These are phyloP conservation scores for Hyphodiscus hymeniophilus DNA, from an alignment of 495 filamentous ascomycete genomes.

Conservation along the genomic window DNA sequence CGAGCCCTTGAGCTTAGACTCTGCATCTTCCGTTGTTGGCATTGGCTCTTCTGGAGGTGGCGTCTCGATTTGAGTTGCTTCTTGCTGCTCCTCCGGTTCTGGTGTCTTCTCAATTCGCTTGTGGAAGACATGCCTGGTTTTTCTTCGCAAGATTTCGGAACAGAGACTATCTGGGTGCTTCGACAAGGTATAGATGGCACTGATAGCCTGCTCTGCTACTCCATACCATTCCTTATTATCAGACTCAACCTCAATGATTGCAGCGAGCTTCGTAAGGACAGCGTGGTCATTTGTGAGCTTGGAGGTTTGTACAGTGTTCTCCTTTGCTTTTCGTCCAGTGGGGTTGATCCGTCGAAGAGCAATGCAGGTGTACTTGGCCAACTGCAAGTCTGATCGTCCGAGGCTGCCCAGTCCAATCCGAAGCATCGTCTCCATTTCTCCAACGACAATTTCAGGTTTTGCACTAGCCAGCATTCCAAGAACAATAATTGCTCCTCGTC, in stretches of 20 bases:
- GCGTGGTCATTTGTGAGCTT: slow-evolving; percentile 90
- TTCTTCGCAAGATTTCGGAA: slow-evolving; percentile 81
- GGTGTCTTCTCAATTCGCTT: slow-evolving; percentile 20
- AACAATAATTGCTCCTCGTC: slow-evolving; percentile 90
- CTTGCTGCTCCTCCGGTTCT: slow-evolving; percentile 23
- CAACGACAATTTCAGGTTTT: slow-evolving; percentile 83
- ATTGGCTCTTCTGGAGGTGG: slow-evolving; percentile 26
- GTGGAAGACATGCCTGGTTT: slow-evolving; percentile 74
- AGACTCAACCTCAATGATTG: slow-evolving; percentile 71
- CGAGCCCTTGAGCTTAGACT: slow-evolving; percentile 50
- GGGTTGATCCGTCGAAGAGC: slow-evolving; percentile 84
- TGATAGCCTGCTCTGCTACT: slow-evolving; percentile 94
- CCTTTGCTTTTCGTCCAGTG: slow-evolving; percentile 69
- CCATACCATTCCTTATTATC: slow-evolving; percentile 96
- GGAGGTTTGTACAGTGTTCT: slow-evolving; percentile 54
- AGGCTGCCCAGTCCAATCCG: slow-evolving; percentile 78
- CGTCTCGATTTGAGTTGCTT: slow-evolving; percentile 6
- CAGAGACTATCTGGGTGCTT: slow-evolving; percentile 93
- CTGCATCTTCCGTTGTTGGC: slow-evolving; percentile 13
- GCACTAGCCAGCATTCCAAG: slow-evolving; percentile 95
- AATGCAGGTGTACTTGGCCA: slow-evolving; percentile 92
- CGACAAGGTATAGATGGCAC: slow-evolving; percentile 89
- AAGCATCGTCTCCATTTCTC: slow-evolving; percentile 89
- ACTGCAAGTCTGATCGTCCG: slow-evolving; percentile 71
- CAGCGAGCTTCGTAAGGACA: slow-evolving; percentile 68